phyloP scores from a whole-genome alignment of 2,329 filamentous ascomycete species.

The Exophiala xenobiotica region DNA sequence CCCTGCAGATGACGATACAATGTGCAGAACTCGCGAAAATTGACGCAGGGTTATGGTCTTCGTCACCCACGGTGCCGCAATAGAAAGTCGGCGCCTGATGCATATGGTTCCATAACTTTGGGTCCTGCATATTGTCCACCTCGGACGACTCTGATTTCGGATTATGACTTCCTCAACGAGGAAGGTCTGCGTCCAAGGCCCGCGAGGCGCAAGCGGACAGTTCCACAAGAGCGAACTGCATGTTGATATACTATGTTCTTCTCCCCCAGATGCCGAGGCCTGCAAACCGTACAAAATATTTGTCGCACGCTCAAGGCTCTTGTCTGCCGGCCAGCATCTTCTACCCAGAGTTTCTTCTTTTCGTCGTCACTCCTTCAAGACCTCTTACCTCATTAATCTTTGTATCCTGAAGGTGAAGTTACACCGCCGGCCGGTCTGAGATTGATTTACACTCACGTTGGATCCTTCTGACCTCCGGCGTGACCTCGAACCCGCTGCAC shows the following conservation, averaged over 20 bases:
- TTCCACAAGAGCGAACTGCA: neutral
- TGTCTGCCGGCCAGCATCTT: neutral
- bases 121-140: neutral
- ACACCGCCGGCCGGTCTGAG: neutral
- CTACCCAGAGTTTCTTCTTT: neutral
- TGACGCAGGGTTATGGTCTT: neutral
- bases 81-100: neutral
- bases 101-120: neutral
- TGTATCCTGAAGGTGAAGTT: neutral
- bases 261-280: neutral
- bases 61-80: neutral
- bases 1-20: neutral
- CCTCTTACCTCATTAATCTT: neutral
- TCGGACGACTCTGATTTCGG: neutral
- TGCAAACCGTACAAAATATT: neutral
- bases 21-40: neutral
- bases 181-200: neutral
- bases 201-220: neutral
- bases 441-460: neutral
- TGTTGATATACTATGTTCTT: neutral
- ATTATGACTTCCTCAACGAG: neutral
- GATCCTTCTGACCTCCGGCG: neutral
- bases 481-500: neutral
- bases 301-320: neutral
- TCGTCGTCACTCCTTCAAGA: neutral